These are phyloP conservation scores for Penicillium griseofulvum DNA, from an alignment of 2,329 filamentous ascomycete species.

Conservation along the genomic window DNA sequence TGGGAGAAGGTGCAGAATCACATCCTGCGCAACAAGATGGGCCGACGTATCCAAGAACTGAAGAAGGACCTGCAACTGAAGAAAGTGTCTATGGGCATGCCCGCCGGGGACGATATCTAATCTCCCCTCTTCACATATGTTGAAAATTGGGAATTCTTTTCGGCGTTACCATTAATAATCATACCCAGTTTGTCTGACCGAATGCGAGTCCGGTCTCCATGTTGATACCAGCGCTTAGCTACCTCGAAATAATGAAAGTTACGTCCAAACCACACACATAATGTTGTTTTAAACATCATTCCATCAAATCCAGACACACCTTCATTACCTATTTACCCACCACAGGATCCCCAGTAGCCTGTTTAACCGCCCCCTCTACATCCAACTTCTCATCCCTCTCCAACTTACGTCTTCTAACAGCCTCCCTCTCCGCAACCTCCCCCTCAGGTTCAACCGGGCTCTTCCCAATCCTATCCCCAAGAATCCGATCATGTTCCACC, in stretches of 20 bases:
- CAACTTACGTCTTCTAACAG: slow-evolving; percentile 26
- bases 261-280: background rate
- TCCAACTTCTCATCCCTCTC: slow-evolving; percentile 29
- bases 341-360: slow-evolving; percentile 29
- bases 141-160: background rate
- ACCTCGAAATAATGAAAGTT: slow-evolving; percentile 5
- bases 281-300: background rate
- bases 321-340: slow-evolving; percentile 13
- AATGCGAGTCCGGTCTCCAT: background rate
- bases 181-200: slow-evolving; percentile 5
- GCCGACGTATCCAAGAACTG: slow-evolving; percentile 43
- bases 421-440: slow-evolving; percentile 27
- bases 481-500: slow-evolving; percentile 33
- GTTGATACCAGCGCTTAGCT: slow-evolving; percentile 1
- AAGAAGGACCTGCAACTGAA: slow-evolving; percentile 46
- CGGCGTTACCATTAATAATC: background rate
- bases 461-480: slow-evolving; percentile 28
- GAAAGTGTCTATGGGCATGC: slow-evolving; percentile 43
- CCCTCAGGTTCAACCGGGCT: slow-evolving; percentile 18
- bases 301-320: background rate
- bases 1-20: slow-evolving; percentile 43
- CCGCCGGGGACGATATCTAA: slow-evolving; percentile 33
- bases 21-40: slow-evolving; percentile 45
- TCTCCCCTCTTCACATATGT: slow-evolving; percentile 28
- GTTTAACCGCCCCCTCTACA: slow-evolving; percentile 27